Evolutionary conservation across 179 eudicot genomes (phyloP), one percentile per base, ranked within the genome.

Genomic region (Beta corolliflora): DNA sequence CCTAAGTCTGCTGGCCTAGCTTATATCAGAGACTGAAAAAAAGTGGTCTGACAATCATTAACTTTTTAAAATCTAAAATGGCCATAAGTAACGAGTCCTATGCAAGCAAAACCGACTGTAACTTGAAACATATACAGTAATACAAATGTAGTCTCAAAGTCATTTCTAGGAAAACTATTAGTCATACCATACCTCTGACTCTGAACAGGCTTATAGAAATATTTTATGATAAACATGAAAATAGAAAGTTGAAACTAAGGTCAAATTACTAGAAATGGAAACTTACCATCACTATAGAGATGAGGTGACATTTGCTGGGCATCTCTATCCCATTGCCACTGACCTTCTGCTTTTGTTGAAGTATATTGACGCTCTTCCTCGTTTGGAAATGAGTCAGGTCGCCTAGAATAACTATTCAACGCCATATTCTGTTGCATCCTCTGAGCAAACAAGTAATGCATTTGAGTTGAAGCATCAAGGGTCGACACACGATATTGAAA

Each of bases 301-400:
- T 84, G 87, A 58, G 98, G 89, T 5, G 98, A 93, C 91, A 93
- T 90, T 50, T 84, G 81, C 76, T 89, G 87, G 56, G 92, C 90
- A 81, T 94, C 98, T 84, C 94, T 90, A 73, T 93, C 94, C 97
- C 94, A 93, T 77, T 90, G 89, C 98, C 95, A 93, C 80, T 89
- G 95, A 71, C 81, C 90, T 70, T 91, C 93, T 14, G 84, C 86
- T 81, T 87, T 88, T 31, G 86, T 55, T 60, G 89, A 82, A 48
- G 89, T 84, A 77, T 89, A 90, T n/a, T 81, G 81, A 50, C 78
- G 91, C 71, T 88, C 93, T 60, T 89, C 87, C 75, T 86, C 91
- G 16, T 84, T 58, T 19, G 74, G 86, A 78, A 88, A 76, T 1
- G 88, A 78, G 14, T 88, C 93, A 46, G 85, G 79, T 56, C 89